These are phyloP conservation scores for Pythium pyrilobum DNA, from an alignment of 352 stramenopile genomes.

Conservation along the genomic window DNA sequence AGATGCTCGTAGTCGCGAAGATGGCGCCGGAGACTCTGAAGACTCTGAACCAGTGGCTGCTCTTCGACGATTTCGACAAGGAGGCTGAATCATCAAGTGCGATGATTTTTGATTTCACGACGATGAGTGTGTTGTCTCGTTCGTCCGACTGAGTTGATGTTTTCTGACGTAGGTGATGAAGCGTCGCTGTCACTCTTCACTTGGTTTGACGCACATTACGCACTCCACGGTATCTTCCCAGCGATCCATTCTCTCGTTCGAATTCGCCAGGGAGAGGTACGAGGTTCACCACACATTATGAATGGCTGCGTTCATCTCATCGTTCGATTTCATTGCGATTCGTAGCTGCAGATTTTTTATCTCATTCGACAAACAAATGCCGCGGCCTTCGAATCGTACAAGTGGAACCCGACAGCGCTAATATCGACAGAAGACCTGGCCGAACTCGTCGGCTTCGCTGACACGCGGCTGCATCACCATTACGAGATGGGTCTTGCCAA, in stretches of 20 bases:
- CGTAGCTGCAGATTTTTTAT: conserved; percentile 36
- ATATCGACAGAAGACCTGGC: conserved; percentile 17
- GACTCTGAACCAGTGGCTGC: conserved; percentile 15
- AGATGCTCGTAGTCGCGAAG: conserved; percentile 16
- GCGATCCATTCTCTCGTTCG: conserved; percentile 7
- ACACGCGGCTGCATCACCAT: conserved; percentile 3
- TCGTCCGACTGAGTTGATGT: too few relatives aligned
- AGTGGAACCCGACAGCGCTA: background rate
- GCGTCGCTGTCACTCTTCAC: conserved; percentile 3
- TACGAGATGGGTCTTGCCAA: background rate
- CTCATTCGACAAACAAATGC: conserved; percentile 16
- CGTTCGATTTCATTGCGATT: background rate
- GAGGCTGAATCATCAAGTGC: conserved; percentile 5
- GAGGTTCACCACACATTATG: background rate
- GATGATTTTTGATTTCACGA: too few relatives aligned
- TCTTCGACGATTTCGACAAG: conserved; percentile 9
- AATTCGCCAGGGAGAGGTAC: conserved; percentile 28
- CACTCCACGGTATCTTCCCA: conserved; percentile 10
- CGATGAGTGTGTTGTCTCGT: too few relatives aligned
- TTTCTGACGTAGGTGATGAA: background rate
- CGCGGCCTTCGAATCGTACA: background rate
- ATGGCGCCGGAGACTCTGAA: conserved; percentile 12
- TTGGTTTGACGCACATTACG: conserved; percentile 14
- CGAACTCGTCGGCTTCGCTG: conserved; percentile 11
- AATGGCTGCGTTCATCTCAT: too few relatives aligned